Conservation (phyloP, 768 basidiomycete species). For the Cantharellus anzutake region DNA sequence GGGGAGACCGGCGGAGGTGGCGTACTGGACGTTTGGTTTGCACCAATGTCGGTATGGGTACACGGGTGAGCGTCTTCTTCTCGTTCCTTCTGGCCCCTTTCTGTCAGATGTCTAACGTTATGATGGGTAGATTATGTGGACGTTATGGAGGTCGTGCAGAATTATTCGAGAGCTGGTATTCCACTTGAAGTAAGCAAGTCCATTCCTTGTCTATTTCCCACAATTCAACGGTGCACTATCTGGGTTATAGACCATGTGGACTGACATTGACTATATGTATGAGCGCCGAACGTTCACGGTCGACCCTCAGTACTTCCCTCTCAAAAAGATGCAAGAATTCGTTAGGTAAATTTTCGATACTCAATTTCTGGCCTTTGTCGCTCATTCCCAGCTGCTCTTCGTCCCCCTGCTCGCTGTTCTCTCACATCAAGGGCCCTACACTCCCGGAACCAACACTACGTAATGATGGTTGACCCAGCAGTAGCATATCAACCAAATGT, state of each 20-base stretch:
- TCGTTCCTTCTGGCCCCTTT: not conserved
- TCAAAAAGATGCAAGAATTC: conserved; percentile 28
- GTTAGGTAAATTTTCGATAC: not conserved
- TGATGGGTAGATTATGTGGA: conserved; percentile 34
- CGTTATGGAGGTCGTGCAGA: conserved; percentile 39
- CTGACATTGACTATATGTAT: conserved; percentile 62
- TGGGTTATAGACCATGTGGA: conserved; percentile 54
- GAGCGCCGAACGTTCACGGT: conserved; percentile 47
- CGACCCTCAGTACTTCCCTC: conserved; percentile 48
- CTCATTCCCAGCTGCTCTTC: no score
- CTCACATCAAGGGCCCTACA: no score
- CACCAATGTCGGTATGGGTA: conserved; percentile 63
- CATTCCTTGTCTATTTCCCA: not conserved
- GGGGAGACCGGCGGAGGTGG: conserved; percentile 49
- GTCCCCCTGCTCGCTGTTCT: no score
- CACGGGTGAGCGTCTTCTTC: conserved; percentile 22
- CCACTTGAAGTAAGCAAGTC: conserved; percentile 28
- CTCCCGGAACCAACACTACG: conserved; percentile 16
- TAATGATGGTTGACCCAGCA: conserved; percentile 60
- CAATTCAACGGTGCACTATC: not conserved
- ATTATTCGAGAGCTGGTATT: conserved; percentile 39
- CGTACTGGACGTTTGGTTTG: conserved; percentile 55
- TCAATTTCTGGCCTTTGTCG: no score
- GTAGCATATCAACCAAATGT: conserved; percentile 31
- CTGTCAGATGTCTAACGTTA: not conserved